Percentiles rank a stretch among this genome's conserved stretches.
phyloP scores from a whole-genome alignment of 106 monocot species.

The Ottelia alismoides region DNA sequence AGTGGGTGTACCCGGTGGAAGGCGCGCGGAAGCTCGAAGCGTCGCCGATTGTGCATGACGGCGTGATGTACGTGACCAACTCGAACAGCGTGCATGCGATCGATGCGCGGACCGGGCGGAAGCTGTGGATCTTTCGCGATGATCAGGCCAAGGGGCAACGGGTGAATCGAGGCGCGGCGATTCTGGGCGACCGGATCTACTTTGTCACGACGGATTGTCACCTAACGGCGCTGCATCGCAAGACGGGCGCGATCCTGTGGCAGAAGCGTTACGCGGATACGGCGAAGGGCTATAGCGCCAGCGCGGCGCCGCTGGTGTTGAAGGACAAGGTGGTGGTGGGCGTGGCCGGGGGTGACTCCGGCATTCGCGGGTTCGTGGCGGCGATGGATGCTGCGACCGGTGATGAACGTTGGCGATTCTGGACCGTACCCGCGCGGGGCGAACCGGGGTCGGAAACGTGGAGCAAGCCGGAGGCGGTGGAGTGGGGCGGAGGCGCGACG shows the following conservation, averaged over 20 bases:
- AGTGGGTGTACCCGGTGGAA: no score
- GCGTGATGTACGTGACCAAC: no score
- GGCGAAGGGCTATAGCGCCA: no score
- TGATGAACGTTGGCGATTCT: not conserved
- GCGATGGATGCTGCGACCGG: not conserved
- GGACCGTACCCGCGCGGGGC: not conserved
- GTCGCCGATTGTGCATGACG: no score
- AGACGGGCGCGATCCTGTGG: not conserved
- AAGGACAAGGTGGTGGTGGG: not conserved
- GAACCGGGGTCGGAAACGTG: not conserved
- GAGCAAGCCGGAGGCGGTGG: no score
- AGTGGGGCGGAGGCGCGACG: not conserved
- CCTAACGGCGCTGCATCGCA: not conserved
- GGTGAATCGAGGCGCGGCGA: not conserved
- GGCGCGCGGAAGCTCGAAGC: no score
- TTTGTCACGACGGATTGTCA: not conserved
- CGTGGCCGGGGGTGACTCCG: not conserved
- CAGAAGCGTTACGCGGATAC: no score
- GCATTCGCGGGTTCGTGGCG: not conserved
- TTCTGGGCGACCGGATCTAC: not conserved
- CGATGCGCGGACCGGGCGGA: not conserved
- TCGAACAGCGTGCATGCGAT: no score
- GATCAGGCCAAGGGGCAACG: not conserved
- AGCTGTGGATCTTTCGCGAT: not conserved
- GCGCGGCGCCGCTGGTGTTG: not conserved